Percentiles rank a stretch among this genome's conserved stretches.
Conservation (phyloP, 257 asterid species). For the Primulina huaijiensis region DNA sequence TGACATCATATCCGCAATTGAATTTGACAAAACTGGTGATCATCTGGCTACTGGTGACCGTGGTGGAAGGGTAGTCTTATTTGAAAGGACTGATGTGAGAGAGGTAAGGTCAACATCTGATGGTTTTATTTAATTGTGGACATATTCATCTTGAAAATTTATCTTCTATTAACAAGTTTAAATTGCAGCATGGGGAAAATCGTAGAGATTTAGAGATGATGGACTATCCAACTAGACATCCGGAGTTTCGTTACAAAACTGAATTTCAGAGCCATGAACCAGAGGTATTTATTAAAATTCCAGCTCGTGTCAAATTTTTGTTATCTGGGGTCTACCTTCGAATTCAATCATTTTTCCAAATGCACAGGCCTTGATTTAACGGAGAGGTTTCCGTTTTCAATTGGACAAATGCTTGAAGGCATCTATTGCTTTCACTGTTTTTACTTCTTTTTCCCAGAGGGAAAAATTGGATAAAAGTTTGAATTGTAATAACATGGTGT, state of each 20-base stretch:
- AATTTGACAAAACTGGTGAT: slow-evolving; percentile 59
- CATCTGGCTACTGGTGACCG: slow-evolving; percentile 71
- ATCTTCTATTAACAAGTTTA: slow-evolving; percentile 20
- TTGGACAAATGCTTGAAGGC: slow-evolving; percentile 18
- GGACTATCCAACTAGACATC: slow-evolving; percentile 63
- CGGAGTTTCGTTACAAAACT: slow-evolving; percentile 83
- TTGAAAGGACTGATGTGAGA: slow-evolving; percentile 52
- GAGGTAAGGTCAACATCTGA: slow-evolving; percentile 33
- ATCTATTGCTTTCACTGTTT: slow-evolving; percentile 1
- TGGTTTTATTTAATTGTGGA: background rate
- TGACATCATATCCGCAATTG: slow-evolving; percentile 34
- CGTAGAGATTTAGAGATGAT: slow-evolving; percentile 70
- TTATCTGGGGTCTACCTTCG: slow-evolving; percentile 5
- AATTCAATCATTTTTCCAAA: slow-evolving; percentile 3
- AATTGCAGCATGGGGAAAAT: slow-evolving; percentile 52
- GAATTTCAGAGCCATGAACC: slow-evolving; percentile 97
- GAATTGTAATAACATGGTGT: slow-evolving; percentile 28
- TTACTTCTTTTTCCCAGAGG: background rate
- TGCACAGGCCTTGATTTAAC: slow-evolving; percentile 12
- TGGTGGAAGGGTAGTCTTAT: slow-evolving; percentile 63
- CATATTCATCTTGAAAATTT: slow-evolving; percentile 13
- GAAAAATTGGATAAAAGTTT: slow-evolving; percentile 8
- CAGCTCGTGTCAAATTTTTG: slow-evolving; percentile 9
- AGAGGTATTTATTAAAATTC: slow-evolving; percentile 50
- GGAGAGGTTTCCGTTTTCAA: background rate